Evolutionary conservation across 192 early-diverging fungal species (phyloP), one percentile per base, ranked within the genome.

Genomic region (Rhizoclosmatium globosum): DNA sequence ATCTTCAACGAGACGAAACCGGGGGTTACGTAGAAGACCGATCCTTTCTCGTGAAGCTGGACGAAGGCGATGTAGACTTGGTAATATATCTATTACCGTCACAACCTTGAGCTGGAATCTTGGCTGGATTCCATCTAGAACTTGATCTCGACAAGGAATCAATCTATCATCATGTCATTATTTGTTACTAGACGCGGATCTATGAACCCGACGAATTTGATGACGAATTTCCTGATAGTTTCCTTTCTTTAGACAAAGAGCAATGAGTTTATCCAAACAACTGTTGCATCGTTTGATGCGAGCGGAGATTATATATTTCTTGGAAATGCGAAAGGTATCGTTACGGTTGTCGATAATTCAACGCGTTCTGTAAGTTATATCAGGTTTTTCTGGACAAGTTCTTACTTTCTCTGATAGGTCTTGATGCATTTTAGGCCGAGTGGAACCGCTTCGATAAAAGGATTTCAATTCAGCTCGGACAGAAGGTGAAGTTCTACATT

Each of bases 291-390:
- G 11, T 80, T 80, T 64, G 53, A 74, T 69, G 44, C 57, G 4
- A 47, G 64, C 4, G 93, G 92, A 2, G 81, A 87, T 13, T 81
- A 81, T 6, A 85, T 94, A 19, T 91, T 89, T 70, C 78, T 92
- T 7, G 93, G 93, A 39, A 91, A 92, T 31, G 87, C 84, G 17
- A 92, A 94, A 76, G 93, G 93, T 7, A 78, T 83, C 74, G 75
- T 94, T 15, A 83, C 87, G 45, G 86, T 93, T 17, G 85, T 92
- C 43, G 91, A 92, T 76, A 68, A 83, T 19, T 77, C 87, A 19
- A 82, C 85, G 19, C 66, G 78, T 46, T 84, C 82, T 80, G 93
- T 94, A 59, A 79, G 74, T n/a, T 17, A 42, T 68, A n/a, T 9
- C 31, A n/a, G n/a, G 0, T 9, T 64, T 64, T 64, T 9, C 1